Conservation (phyloP, 192 early-diverging fungal species). For the Glomus cerebriforme region DNA sequence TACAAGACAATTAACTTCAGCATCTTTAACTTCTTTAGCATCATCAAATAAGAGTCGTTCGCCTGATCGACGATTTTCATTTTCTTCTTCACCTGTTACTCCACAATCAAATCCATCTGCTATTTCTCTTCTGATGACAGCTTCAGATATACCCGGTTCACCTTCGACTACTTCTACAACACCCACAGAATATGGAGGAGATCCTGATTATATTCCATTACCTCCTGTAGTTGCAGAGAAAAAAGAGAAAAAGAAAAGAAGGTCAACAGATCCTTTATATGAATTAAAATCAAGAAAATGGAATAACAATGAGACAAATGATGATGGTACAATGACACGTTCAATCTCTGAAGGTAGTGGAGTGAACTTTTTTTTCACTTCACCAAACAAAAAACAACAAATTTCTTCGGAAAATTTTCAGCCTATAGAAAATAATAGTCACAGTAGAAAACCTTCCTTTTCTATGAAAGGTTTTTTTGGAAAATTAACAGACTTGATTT, state of each 20-base stretch:
- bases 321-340: background rate
- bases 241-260: background rate
- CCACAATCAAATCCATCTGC: background rate
- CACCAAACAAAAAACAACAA: background rate
- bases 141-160: background rate
- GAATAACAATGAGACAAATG: background rate
- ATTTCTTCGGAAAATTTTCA: background rate
- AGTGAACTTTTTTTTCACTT: background rate
- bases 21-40: conserved; percentile 1
- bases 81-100: background rate
- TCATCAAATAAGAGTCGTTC: background rate
- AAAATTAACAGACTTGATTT: background rate
- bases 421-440: background rate
- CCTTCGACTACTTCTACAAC: background rate
- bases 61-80: background rate
- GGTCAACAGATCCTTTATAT: background rate
- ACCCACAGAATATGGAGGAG: background rate
- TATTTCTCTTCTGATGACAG: background rate
- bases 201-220: background rate
- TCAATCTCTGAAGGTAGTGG: background rate
- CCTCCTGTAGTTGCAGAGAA: background rate
- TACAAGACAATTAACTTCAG: background rate
- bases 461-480: background rate
- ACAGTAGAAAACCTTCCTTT: background rate
- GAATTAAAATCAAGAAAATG: background rate